These are phyloP conservation scores for Xylaria sp. DNA, from an alignment of 2,329 filamentous ascomycete species.

Conservation along the genomic window DNA sequence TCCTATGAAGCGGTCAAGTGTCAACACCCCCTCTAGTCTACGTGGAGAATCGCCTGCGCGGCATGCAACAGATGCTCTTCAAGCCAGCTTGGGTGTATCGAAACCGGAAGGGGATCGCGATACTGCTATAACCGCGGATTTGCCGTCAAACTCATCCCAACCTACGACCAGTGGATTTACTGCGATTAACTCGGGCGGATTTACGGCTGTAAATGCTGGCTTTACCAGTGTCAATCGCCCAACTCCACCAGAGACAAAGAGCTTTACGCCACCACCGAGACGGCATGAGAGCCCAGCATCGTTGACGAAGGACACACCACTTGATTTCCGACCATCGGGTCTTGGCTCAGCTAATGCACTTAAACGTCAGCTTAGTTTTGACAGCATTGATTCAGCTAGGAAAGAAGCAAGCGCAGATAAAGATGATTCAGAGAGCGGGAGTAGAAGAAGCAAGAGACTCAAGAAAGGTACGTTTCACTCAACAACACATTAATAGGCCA, in stretches of 20 bases:
- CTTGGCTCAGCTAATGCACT: constrained; percentile 68
- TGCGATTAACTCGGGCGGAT: constrained; percentile 68
- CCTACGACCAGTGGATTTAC: constrained; percentile 67
- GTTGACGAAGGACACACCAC: constrained; percentile 69
- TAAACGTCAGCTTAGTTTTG: constrained; percentile 79
- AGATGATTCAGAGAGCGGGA: constrained; percentile 72
- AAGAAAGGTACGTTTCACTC: constrained; percentile 75
- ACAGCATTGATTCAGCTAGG: constrained; percentile 60
- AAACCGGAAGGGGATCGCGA: constrained; percentile 61
- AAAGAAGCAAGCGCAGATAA: constrained; percentile 61
- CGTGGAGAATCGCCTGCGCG: constrained; percentile 74
- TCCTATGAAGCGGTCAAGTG: constrained; percentile 74
- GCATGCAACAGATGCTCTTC: constrained; percentile 64
- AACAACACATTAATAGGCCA: background rate
- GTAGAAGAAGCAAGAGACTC: constrained; percentile 88
- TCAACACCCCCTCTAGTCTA: constrained; percentile 67
- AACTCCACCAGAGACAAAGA: constrained; percentile 60
- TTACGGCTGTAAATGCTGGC: constrained; percentile 77
- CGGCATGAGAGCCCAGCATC: constrained; percentile 70
- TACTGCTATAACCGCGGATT: constrained; percentile 58
- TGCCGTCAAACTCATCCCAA: constrained; percentile 52
- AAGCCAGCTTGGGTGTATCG: constrained; percentile 58
- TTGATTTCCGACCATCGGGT: constrained; percentile 68
- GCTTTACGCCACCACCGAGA: constrained; percentile 69
- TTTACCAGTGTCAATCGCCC: constrained; percentile 74